phyloP scores from a whole-genome alignment of 2,329 filamentous ascomycete species.

The Fusarium mangiferae region DNA sequence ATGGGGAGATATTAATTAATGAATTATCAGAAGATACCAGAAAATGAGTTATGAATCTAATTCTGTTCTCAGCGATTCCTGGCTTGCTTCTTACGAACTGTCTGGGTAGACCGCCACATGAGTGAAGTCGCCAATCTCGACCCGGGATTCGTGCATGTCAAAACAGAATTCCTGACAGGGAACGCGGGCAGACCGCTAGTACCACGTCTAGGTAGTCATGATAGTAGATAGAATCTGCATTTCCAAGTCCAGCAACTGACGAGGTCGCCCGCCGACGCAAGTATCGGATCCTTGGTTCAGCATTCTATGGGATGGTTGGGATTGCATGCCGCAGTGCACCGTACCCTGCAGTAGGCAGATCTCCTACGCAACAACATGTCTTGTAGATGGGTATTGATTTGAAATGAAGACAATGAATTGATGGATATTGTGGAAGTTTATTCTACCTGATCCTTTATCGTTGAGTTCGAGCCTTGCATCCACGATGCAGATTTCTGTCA shows the following conservation, averaged over 20 bases:
- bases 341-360: neutral
- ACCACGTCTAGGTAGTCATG: neutral
- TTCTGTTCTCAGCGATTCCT: rapidly evolving
- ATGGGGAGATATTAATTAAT: rapidly evolving
- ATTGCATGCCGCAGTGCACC: neutral
- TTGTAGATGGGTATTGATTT: neutral
- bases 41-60: no score
- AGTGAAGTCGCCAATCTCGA: neutral
- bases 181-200: rapidly evolving
- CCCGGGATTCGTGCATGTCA: neutral
- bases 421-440: neutral
- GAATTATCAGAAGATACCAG: no score
- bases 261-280: neutral
- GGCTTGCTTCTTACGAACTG: rapidly evolving
- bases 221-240: rapidly evolving
- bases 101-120: no score
- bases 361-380: neutral
- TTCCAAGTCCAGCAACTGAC: neutral
- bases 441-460: neutral
- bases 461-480: neutral
- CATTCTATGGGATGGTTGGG: neutral
- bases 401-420: neutral
- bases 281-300: neutral
- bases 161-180: neutral
- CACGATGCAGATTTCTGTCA: neutral